Evolutionary conservation across 495 filamentous ascomycete genomes (phyloP), one percentile per base, ranked within the genome.

Genomic region (Aspergillus leporis): DNA sequence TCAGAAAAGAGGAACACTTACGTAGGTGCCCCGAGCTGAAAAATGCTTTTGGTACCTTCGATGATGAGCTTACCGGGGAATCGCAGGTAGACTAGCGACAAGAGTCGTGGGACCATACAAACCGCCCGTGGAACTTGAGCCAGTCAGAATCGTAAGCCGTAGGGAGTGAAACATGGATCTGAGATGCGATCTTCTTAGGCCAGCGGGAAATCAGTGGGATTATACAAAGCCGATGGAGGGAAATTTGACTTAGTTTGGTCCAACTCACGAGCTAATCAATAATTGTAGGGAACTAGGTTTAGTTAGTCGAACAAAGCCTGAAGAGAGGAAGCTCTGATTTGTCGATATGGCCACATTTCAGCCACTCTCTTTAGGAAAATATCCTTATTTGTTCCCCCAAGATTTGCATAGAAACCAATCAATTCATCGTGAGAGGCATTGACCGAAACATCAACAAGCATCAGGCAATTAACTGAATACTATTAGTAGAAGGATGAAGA

Each of bases 121-220:
- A 1, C 43, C 43, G 13, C 19, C n/a, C n/a, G 40, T 43, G 40
- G 40, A 19, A 19, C 40, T 3, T 3, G 8, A 21, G 18, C 41
- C 41, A 45, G 41, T 45, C 41, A 45, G 41, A n/a, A 3, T 9
- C 18, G 3, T 45, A 45, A 9, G 5, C 18, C 2, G n/a, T 2
- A 9, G 19, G 8, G 16, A 45, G 41, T 45, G 43, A 47, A 47
- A 21, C 43, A 47, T 47, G 43, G 43, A 47, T 47, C 43, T 47
- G 18, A 47, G 43, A 47, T 47, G 13, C 43, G 43, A 47, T 47
- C 18, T 7, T 40, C 16, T 45, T n/a, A 21, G 34, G 34, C 34
- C 34, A 14, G 34, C 9, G 9, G 34, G 34, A 14, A 5, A 36
- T 36, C 34, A 36, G 9, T 36, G 34, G n/a, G n/a, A 36, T 36